phyloP scores from a whole-genome alignment of 176 grass and related monocot species.

The Aegilops tauschii region DNA sequence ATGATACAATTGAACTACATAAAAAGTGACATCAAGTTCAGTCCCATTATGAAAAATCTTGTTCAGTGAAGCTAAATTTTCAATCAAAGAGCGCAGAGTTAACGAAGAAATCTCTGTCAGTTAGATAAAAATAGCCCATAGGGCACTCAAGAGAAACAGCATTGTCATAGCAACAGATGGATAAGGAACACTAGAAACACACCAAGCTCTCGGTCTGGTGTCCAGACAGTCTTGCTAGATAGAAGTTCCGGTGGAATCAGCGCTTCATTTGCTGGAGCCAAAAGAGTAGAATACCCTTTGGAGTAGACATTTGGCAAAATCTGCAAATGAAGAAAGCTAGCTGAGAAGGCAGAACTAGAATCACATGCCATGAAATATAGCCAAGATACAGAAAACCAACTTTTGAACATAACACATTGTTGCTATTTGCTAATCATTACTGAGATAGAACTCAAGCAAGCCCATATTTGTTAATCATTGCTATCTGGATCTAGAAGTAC shows the following conservation, averaged over 20 bases:
- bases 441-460: not conserved
- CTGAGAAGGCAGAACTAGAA: not conserved
- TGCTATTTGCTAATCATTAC: not conserved
- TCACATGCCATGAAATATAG: not conserved
- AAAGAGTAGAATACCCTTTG: slow-evolving; percentile 56
- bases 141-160: not conserved
- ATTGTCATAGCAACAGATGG: not conserved
- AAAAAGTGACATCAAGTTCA: not conserved
- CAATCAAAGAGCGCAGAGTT: not conserved
- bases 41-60: not conserved
- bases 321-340: slow-evolving; percentile 44
- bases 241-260: slow-evolving; percentile 68
- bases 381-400: not conserved
- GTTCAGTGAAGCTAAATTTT: not conserved
- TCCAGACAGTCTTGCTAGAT: slow-evolving; percentile 53
- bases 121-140: not conserved
- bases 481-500: not conserved
- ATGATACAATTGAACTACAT: not conserved
- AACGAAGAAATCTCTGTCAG: not conserved
- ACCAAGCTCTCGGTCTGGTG: slow-evolving; percentile 68
- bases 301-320: slow-evolving; percentile 21
- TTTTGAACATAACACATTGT: not conserved
- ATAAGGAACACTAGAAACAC: slow-evolving; percentile 12
- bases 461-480: not conserved
- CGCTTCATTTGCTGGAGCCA: slow-evolving; percentile 47